Conservation (phyloP, 495 filamentous ascomycete genomes). For the Aspergillus mulundensis region DNA sequence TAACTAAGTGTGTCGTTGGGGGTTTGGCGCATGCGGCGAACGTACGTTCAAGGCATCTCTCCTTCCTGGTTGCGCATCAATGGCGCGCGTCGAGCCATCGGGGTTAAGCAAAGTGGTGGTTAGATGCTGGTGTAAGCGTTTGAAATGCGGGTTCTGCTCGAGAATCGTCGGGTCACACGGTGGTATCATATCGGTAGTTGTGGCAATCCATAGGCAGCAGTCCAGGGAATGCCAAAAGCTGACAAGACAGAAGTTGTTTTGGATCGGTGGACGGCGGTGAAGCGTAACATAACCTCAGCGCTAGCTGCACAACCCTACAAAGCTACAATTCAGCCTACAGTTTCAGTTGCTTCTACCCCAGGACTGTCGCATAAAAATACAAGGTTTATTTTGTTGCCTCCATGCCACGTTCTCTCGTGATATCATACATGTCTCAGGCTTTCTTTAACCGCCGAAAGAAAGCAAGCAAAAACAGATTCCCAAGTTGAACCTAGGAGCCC, state of each 20-base stretch:
- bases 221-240: neutral
- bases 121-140: slow-evolving; percentile 56
- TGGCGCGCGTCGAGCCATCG: slow-evolving; percentile 58
- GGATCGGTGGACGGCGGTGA: neutral
- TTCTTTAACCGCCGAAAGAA: neutral
- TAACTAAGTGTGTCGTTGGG: neutral
- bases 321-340: no score
- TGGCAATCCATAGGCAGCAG: neutral
- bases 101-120: slow-evolving; percentile 55
- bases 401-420: slow-evolving; percentile 42
- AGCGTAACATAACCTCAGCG: neutral
- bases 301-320: no score
- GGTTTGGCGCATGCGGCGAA: neutral
- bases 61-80: slow-evolving; percentile 50
- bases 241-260: neutral
- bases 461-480: slow-evolving; percentile 7
- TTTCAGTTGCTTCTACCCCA: no score
- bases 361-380: slow-evolving; percentile 9
- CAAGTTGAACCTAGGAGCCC: neutral
- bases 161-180: slow-evolving; percentile 60
- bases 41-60: slow-evolving; percentile 50
- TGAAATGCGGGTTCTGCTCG: slow-evolving; percentile 60
- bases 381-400: slow-evolving; percentile 22
- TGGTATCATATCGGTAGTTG: slow-evolving; percentile 53
- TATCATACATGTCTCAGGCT: slow-evolving; percentile 40